phyloP scores from a whole-genome alignment of 805 yeast genomes.

The Vanderwaltozyma yarrowii region DNA sequence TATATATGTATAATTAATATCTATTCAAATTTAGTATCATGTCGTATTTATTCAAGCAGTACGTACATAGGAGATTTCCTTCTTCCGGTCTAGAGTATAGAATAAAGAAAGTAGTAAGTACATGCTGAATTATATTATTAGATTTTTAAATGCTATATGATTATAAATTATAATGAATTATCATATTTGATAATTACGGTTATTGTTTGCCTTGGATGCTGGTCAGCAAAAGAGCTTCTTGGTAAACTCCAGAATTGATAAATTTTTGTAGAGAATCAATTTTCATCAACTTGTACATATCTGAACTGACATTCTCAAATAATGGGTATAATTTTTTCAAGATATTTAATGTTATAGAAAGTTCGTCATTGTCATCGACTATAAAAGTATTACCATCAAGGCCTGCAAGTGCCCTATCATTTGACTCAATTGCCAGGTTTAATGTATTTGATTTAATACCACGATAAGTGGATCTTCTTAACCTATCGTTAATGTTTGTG shows the following conservation, averaged over 20 bases:
- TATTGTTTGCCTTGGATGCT: background rate
- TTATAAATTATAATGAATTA: background rate
- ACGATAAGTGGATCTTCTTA: background rate
- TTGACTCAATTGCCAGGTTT: background rate
- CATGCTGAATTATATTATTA: too few relatives aligned
- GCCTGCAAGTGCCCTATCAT: background rate
- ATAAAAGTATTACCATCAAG: background rate
- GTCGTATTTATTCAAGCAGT: background rate
- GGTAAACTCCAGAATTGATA: slow-evolving; percentile 33
- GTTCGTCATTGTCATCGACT: background rate
- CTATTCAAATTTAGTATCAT: background rate
- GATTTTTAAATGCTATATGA: background rate
- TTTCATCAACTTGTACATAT: slow-evolving; percentile 53
- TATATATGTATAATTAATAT: slow-evolving; percentile 9
- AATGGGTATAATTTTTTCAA: slow-evolving; percentile 33
- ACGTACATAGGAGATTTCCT: too few relatives aligned
- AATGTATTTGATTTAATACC: background rate
- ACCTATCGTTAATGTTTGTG: too few relatives aligned
- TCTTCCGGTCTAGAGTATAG: too few relatives aligned
- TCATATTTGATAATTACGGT: too few relatives aligned
- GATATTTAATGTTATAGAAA: slow-evolving; percentile 25
- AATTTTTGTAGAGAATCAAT: slow-evolving; percentile 69
- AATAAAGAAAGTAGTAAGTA: too few relatives aligned
- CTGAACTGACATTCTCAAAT: slow-evolving; percentile 39
- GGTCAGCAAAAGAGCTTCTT: slow-evolving; percentile 26